Evolutionary conservation across 2,329 filamentous ascomycete species (phyloP).

Genomic region (Juglanconis sp.): DNA sequence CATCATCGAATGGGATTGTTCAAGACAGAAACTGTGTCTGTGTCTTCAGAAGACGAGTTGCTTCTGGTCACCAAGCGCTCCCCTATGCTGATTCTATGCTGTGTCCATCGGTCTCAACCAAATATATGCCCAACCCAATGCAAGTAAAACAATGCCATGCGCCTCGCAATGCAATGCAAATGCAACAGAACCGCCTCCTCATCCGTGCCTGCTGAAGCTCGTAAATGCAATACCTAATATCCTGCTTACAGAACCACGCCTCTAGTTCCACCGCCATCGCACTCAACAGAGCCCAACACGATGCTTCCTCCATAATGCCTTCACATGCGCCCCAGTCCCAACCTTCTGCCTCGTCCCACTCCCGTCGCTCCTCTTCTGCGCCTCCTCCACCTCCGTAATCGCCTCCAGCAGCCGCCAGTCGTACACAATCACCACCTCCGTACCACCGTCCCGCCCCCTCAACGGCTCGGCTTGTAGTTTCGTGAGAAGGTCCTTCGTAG

Average conservation of each 20-base stretch:
- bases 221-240: neutral
- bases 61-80: too few species aligned
- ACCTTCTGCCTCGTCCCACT: constrained; percentile 5
- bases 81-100: neutral
- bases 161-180: neutral
- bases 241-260: neutral
- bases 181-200: neutral
- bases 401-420: constrained; percentile 38
- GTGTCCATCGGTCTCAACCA: neutral
- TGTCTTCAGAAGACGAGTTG: too few species aligned
- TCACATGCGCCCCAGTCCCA: constrained; percentile 10
- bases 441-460: constrained; percentile 23
- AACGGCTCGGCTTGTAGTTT: constrained; percentile 23
- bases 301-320: constrained; percentile 24
- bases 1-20: neutral
- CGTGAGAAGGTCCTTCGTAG: constrained; percentile 29
- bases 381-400: constrained; percentile 23
- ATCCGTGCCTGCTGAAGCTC: neutral
- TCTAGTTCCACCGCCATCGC: neutral
- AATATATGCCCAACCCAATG: neutral
- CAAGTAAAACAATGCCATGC: neutral
- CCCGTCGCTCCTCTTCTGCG: constrained; percentile 22
- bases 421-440: constrained; percentile 30
- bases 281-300: constrained; percentile 23
- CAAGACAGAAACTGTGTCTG: neutral